Evolutionary conservation across 2,329 filamentous ascomycete genomes (phyloP).

Genomic region (Cladosporium sp.): DNA sequence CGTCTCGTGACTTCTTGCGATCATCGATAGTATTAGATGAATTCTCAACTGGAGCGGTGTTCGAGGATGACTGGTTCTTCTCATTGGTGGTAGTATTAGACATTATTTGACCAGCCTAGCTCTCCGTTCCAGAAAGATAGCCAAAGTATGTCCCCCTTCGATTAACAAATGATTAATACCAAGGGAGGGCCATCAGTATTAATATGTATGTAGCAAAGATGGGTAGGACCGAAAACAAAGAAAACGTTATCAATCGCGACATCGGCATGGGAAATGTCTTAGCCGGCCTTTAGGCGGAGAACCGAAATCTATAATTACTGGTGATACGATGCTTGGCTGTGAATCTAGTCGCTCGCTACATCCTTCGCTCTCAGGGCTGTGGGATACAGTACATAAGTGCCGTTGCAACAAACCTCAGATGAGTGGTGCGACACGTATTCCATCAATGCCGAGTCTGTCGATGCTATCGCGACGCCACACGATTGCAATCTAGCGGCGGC

Average conservation of each 20-base stretch:
- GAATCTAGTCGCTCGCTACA: background rate
- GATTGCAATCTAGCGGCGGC: background rate
- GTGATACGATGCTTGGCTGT: background rate
- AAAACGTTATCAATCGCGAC: conserved; percentile 18
- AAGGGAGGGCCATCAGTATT: background rate
- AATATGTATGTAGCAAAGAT: background rate
- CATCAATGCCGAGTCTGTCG: background rate
- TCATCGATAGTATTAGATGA: background rate
- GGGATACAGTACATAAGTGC: background rate
- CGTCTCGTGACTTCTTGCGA: conserved; percentile 1
- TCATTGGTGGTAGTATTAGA: conserved; percentile 4
- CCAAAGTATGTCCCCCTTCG: background rate
- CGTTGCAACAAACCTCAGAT: background rate
- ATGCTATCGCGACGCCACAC: background rate
- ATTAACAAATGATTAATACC: background rate
- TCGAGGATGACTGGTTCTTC: background rate
- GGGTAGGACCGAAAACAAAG: conserved; percentile 14
- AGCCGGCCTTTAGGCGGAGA: conserved; percentile 4
- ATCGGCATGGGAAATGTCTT: conserved; percentile 15
- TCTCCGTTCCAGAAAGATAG: background rate
- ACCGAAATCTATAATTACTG: conserved; percentile 8
- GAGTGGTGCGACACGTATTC: background rate
- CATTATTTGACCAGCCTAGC: background rate
- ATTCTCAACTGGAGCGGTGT: background rate
- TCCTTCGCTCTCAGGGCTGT: background rate